Conservation (phyloP, 441 rosid genomes). For the Erodium moschatum region DNA sequence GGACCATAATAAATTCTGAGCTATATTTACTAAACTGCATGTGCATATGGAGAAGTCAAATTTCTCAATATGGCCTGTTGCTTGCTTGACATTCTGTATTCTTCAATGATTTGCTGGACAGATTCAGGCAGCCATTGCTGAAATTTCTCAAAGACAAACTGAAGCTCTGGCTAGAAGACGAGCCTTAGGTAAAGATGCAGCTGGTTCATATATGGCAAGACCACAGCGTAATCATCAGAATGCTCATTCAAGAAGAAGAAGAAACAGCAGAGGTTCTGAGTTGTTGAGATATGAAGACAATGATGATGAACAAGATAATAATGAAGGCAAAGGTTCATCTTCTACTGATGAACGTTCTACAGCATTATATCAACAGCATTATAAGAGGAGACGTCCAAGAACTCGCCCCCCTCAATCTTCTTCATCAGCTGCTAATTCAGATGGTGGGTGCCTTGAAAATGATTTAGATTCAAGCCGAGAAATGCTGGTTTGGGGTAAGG, state of each 20-base stretch:
- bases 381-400: constrained; percentile 33
- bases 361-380: constrained; percentile 33
- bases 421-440: constrained; percentile 37
- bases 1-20: background rate
- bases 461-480: too few species aligned
- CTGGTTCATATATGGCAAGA: constrained; percentile 33
- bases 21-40: background rate
- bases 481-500: constrained; percentile 64
- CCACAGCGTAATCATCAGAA: constrained; percentile 31
- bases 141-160: constrained; percentile 51
- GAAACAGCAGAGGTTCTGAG: constrained; percentile 35
- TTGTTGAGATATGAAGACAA: constrained; percentile 42
- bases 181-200: constrained; percentile 40
- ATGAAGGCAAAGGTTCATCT: constrained; percentile 55
- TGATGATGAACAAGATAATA: constrained; percentile 43
- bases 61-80: background rate
- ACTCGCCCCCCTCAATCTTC: constrained; percentile 42
- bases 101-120: constrained; percentile 28
- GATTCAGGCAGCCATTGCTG: constrained; percentile 73
- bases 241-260: constrained; percentile 37
- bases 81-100: constrained; percentile 8
- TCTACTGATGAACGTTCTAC: constrained; percentile 60
- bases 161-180: constrained; percentile 51
- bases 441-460: constrained; percentile 31
- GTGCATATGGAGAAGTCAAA: background rate